A percentile compares a stretch with the other conserved stretches of the same genome.
Conservation (phyloP, 495 filamentous ascomycete species). For the Xylaria flabelliformis region DNA sequence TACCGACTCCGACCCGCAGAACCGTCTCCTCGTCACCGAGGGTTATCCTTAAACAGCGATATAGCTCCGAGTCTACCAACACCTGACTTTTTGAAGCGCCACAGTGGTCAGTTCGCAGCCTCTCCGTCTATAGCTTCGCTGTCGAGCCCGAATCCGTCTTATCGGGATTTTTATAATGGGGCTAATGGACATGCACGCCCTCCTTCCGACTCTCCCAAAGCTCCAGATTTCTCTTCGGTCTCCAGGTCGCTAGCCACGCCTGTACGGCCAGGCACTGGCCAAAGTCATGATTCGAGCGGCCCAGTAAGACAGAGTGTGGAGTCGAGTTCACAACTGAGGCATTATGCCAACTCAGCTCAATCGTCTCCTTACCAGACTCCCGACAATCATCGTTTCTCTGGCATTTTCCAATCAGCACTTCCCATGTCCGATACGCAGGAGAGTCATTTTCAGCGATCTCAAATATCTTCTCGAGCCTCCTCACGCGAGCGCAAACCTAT, state of each 20-base stretch:
- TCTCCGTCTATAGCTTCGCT: constrained; percentile 55
- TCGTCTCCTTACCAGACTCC: constrained; percentile 47
- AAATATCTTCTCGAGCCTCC: constrained; percentile 56
- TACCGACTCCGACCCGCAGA: constrained; percentile 49
- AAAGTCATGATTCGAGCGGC: constrained; percentile 56
- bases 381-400: constrained; percentile 62
- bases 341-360: constrained; percentile 55
- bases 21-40: constrained; percentile 51
- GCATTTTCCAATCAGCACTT: constrained; percentile 84
- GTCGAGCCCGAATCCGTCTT: constrained; percentile 58
- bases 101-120: constrained; percentile 62
- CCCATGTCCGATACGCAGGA: constrained; percentile 72
- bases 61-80: constrained; percentile 65
- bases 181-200: constrained; percentile 45
- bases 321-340: constrained; percentile 44
- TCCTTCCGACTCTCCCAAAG: constrained; percentile 52
- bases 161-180: constrained; percentile 56
- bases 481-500: constrained; percentile 53
- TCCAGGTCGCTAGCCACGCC: constrained; percentile 42
- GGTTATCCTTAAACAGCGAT: constrained; percentile 68
- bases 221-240: constrained; percentile 45
- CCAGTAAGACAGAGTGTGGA: constrained; percentile 53
- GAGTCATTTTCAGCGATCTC: constrained; percentile 49
- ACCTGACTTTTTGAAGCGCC: constrained; percentile 61
- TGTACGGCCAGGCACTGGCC: constrained; percentile 56